A percentile compares a stretch with the other conserved stretches of the same genome.
phyloP scores from a whole-genome alignment of 1,139 yeast species.

The Candida sp. region DNA sequence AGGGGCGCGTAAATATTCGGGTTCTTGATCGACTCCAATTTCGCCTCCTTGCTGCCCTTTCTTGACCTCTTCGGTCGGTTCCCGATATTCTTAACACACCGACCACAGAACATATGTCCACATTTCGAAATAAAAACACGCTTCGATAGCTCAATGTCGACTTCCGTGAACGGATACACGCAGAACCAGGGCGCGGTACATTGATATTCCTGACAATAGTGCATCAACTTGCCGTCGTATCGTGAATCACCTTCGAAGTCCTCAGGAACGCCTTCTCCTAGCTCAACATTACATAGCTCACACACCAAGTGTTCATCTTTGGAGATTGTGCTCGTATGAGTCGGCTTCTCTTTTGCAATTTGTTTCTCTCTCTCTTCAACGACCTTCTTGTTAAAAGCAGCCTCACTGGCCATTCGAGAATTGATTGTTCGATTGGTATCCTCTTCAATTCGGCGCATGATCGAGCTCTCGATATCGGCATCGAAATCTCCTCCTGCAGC shows the following conservation, averaged over 20 bases:
- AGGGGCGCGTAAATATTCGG: conserved; percentile 54
- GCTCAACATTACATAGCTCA: conserved; percentile 67
- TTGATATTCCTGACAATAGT: conserved; percentile 31
- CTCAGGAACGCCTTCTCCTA: conserved; percentile 74
- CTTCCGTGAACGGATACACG: conserved; percentile 47
- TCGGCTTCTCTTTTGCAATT: conserved; percentile 24
- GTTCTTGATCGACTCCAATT: conserved; percentile 38
- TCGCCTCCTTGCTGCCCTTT: conserved; percentile 13
- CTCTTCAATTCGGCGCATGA: conserved; percentile 45
- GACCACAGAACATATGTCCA: conserved; percentile 89
- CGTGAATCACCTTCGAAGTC: conserved; percentile 42
- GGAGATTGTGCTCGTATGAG: conserved; percentile 42
- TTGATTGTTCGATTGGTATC: conserved; percentile 44
- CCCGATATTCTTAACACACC: conserved; percentile 71
- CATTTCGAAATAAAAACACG: conserved; percentile 74
- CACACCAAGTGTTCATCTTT: conserved; percentile 50
- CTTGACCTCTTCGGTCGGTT: conserved; percentile 30
- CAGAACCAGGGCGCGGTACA: conserved; percentile 73
- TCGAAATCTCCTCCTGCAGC: neutral
- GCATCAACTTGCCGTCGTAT: conserved; percentile 29
- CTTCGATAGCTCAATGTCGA: conserved; percentile 66
- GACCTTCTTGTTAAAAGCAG: conserved; percentile 30
- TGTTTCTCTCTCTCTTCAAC: conserved; percentile 32
- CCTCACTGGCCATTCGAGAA: conserved; percentile 34
- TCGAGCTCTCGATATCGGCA: conserved; percentile 28